These are phyloP conservation scores for Notholithocarpus densiflorus DNA, from an alignment of 306 rosid species.

Conservation along the genomic window DNA sequence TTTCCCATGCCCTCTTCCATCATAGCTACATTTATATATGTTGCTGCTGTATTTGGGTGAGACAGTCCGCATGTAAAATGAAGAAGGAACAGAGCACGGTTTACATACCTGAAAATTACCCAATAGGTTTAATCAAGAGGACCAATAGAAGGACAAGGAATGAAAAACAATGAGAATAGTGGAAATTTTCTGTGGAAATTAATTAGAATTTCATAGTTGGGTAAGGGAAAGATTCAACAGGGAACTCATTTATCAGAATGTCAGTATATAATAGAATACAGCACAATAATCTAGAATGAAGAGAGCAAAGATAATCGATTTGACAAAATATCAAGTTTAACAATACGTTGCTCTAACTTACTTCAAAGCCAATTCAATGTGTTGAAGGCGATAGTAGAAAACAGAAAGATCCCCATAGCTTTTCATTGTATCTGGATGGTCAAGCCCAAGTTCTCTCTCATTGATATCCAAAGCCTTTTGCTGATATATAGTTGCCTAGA, in stretches of 20 bases:
- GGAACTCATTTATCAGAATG: neutral
- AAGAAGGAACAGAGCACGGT: constrained; percentile 92
- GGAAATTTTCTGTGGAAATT: neutral
- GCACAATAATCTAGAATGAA: constrained; percentile 20
- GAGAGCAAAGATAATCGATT: constrained; percentile 2
- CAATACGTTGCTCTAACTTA: constrained; percentile 34
- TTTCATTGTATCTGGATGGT: constrained; percentile 98
- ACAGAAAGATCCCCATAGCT: constrained; percentile 98
- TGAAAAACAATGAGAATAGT: neutral
- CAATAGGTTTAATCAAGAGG: constrained; percentile 27
- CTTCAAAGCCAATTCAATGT: constrained; percentile 93
- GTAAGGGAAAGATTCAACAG: neutral
- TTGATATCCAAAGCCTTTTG: constrained; percentile 93
- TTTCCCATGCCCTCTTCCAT: constrained; percentile 99
- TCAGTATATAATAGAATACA: neutral
- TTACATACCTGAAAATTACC: constrained; percentile 64
- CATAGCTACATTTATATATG: constrained; percentile 96
- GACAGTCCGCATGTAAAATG: constrained; percentile 93
- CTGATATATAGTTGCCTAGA: constrained; percentile 94
- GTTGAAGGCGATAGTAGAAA: constrained; percentile 92
- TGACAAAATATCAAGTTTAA: constrained; percentile 20
- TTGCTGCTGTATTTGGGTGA: constrained; percentile 98
- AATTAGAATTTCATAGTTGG: neutral
- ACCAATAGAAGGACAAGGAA: neutral
- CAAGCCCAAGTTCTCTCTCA: constrained; percentile 97